Evolutionary conservation across 31 red algal genomes (phyloP).

Genomic region (Porphyra umbilicalis): DNA sequence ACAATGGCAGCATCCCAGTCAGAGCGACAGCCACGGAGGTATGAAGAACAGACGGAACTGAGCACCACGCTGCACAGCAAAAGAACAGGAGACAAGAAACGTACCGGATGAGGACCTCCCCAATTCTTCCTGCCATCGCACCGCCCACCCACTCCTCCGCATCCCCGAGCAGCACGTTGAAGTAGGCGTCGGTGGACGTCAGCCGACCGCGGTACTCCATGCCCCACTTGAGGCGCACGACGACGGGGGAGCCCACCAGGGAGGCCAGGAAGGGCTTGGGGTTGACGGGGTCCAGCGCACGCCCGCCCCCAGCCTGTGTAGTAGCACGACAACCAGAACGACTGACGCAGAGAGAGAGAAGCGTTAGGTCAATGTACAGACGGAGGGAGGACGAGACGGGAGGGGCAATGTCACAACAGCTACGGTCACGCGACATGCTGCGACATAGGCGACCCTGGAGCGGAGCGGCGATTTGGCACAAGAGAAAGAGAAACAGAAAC

Average conservation of each 20-base stretch:
- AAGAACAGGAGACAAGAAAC: not conserved
- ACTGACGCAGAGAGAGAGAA: not conserved
- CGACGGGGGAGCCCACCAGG: slow-evolving; percentile 75
- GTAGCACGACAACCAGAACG: not conserved
- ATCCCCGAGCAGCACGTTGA: slow-evolving; percentile 87
- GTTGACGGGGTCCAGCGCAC: slow-evolving; percentile 28
- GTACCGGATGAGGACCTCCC: slow-evolving; percentile 89
- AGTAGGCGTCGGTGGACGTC: slow-evolving; percentile 80
- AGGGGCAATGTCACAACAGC: not conserved
- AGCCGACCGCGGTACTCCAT: slow-evolving; percentile 96
- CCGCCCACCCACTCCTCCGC: slow-evolving; percentile 88
- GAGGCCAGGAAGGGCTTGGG: slow-evolving; percentile 88
- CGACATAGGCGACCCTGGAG: not conserved
- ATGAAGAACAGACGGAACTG: too few species aligned
- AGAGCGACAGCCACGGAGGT: too few species aligned
- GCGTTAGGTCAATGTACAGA: not conserved
- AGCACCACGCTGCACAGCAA: too few species aligned
- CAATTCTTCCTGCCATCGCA: slow-evolving; percentile 64
- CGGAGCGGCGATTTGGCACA: too few species aligned
- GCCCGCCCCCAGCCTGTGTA: not conserved
- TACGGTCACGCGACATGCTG: not conserved
- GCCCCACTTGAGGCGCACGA: slow-evolving; percentile 98
- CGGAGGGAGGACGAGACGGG: not conserved
- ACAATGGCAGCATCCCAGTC: too few species aligned
- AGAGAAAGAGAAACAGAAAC: not conserved